Percentiles rank a stretch among this genome's conserved stretches.
Evolutionary conservation across 345 rosid genomes (phyloP).

Genomic region (Pistacia vera): DNA sequence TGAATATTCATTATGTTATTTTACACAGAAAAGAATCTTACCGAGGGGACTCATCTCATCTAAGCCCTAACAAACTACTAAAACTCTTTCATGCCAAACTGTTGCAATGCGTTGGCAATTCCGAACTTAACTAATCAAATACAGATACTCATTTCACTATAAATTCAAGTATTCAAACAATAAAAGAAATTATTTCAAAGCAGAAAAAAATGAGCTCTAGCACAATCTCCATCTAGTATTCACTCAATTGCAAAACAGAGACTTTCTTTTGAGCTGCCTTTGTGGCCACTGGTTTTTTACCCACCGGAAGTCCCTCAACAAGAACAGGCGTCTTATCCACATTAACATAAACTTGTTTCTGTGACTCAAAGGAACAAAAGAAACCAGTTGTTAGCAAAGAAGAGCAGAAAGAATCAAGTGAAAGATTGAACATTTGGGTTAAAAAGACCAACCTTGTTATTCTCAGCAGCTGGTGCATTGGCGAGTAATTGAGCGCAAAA

Average conservation of each 20-base stretch:
- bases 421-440: not conserved
- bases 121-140: no score
- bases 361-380: constrained; percentile 15
- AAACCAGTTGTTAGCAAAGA: not conserved
- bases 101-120: no score
- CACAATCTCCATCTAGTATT: no score
- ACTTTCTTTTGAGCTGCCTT: constrained; percentile 43
- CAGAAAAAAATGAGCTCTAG: no score
- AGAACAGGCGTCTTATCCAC: constrained; percentile 38
- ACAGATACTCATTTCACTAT: not conserved
- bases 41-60: no score
- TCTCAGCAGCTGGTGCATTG: constrained; percentile 78
- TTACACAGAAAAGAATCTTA: no score
- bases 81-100: no score
- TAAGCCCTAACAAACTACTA: no score
- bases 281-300: constrained; percentile 26
- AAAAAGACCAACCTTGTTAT: constrained; percentile 49
- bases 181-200: no score
- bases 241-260: no score
- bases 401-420: not conserved
- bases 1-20: no score
- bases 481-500: constrained; percentile 85
- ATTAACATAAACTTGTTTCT: constrained; percentile 52
- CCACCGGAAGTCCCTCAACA: constrained; percentile 30
- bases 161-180: no score